Conservation (phyloP, 768 basidiomycete genomes). For the Neoboletus magnificus region DNA sequence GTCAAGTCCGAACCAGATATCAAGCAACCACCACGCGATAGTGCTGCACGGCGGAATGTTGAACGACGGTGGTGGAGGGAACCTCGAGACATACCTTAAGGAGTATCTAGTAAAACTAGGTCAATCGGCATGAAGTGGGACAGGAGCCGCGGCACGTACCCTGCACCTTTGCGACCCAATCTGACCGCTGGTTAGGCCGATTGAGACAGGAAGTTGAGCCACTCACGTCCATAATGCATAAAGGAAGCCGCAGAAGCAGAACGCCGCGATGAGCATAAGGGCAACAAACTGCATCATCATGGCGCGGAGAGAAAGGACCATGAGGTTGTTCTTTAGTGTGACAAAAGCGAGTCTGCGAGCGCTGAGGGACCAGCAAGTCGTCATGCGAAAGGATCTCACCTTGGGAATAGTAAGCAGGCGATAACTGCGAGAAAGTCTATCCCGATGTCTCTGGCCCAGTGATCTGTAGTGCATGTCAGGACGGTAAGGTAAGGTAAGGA, state of each 20-base stretch:
- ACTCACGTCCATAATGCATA: slow-evolving; percentile 94
- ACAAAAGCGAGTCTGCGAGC: slow-evolving; percentile 83
- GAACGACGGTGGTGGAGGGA: not conserved
- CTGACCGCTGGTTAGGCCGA: slow-evolving; percentile 34
- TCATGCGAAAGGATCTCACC: slow-evolving; percentile 40
- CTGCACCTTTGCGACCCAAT: slow-evolving; percentile 56
- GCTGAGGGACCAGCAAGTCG: not conserved
- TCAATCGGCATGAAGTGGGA: not conserved
- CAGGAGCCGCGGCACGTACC: slow-evolving; percentile 36
- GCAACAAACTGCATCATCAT: slow-evolving; percentile 89
- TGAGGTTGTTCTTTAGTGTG: slow-evolving; percentile 74
- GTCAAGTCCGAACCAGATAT: slow-evolving; percentile 93
- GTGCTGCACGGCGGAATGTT: slow-evolving; percentile 34
- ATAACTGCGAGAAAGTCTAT: slow-evolving; percentile 85
- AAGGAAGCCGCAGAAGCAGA: slow-evolving; percentile 89
- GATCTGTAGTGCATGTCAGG: slow-evolving; percentile 36
- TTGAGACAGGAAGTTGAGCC: not conserved
- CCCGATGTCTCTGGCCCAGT: slow-evolving; percentile 67
- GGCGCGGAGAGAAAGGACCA: slow-evolving; percentile 80
- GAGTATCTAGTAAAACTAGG: slow-evolving; percentile 27
- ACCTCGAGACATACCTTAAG: slow-evolving; percentile 31
- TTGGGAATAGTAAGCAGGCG: slow-evolving; percentile 86
- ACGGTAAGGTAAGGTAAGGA: not conserved
- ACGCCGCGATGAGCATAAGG: slow-evolving; percentile 82
- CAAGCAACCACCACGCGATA: slow-evolving; percentile 95